Base-by-base conservation (phyloP, 1,139 yeast species). In the Debaryomyces subglobosus region DNA sequence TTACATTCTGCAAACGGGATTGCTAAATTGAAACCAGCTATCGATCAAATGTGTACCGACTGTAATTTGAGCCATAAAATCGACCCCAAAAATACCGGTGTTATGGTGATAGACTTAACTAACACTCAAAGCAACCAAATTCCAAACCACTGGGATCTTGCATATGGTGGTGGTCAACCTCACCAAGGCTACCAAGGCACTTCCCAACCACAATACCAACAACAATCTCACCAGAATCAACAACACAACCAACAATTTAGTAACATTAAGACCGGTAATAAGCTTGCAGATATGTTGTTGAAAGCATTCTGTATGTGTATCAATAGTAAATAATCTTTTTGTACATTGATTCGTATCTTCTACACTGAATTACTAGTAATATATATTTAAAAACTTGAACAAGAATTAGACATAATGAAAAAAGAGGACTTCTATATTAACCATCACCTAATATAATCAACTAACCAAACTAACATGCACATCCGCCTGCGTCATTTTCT, bases 21-120 rank as follows among this genome's bases (percentile, higher is more conserved):
- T 44, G 94, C 97, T 44, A 92, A 91, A 67, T 70, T 94, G 58
- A 89, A 86, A 65, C 97, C 97, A 1, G 97, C 97, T 0, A 84
- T 91, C 15, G 94, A 89, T 61, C 79, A 83, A 40, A 70, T 90
- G 63, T 90, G 96, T 65, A 65, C 71, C 39, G 86, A 88, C 57
- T 80, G 85, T 48, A 71, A 80, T 15, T 76, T 92, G 57, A 77
- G 67, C 25, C 84, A 81, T 57, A 74, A 81, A 54, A 74, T 86
- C 40, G 94, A 90, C 56, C 74, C 77, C 0, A 78, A 85, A 44
- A 94, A 94, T 66, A 55, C 86, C 1, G 98, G 98, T 35, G 96
- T 94, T 4, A 66, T 92, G 53, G 73, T 86, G 8, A 84, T 92
- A 49, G 86, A 87, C 56, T 77, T 89, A 53, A 60, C 72, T 13